Conservation (phyloP, 495 filamentous ascomycete species). For the Diplogelasinospora grovesii region DNA sequence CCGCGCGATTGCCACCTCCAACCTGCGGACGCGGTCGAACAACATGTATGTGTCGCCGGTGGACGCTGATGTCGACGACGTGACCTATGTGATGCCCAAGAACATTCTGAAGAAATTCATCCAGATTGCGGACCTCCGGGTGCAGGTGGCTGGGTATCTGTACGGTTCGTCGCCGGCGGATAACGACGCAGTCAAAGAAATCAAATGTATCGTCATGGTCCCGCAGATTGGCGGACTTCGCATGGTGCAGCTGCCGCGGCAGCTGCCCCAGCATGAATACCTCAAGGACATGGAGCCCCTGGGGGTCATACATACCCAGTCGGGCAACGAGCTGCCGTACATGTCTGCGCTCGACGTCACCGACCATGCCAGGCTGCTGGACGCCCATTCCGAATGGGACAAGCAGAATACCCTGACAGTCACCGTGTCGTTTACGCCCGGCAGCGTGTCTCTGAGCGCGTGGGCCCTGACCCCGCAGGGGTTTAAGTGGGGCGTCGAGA, state of each 20-base stretch:
- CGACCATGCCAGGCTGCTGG: conserved; percentile 83
- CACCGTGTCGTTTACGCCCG: conserved; percentile 97
- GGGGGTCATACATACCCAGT: conserved; percentile 91
- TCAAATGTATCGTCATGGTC: conserved; percentile 92
- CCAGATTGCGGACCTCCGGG: conserved; percentile 91
- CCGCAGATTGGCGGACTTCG: conserved; percentile 93
- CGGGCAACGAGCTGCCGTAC: conserved; percentile 89
- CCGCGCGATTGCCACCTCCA: conserved; percentile 90
- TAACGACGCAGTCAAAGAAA: conserved; percentile 94
- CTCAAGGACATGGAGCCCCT: conserved; percentile 84
- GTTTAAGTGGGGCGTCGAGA: conserved; percentile 96
- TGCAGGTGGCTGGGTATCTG: conserved; percentile 92
- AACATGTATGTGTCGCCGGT: conserved; percentile 98
- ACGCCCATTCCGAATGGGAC: conserved; percentile 76
- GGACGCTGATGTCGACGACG: conserved; percentile 73
- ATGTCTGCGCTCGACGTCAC: conserved; percentile 95
- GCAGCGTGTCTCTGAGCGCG: conserved; percentile 88
- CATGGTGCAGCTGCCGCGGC: conserved; percentile 85
- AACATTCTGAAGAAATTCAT: conserved; percentile 99
- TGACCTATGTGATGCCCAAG: conserved; percentile 97
- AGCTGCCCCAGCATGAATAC: conserved; percentile 88
- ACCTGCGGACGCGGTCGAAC: conserved; percentile 89
- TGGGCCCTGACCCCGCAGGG: conserved; percentile 87
- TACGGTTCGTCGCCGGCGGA: conserved; percentile 91
- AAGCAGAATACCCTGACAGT: conserved; percentile 89